Base-by-base conservation (phyloP, 2,329 filamentous ascomycete genomes). In the Metarhizium robertsii region DNA sequence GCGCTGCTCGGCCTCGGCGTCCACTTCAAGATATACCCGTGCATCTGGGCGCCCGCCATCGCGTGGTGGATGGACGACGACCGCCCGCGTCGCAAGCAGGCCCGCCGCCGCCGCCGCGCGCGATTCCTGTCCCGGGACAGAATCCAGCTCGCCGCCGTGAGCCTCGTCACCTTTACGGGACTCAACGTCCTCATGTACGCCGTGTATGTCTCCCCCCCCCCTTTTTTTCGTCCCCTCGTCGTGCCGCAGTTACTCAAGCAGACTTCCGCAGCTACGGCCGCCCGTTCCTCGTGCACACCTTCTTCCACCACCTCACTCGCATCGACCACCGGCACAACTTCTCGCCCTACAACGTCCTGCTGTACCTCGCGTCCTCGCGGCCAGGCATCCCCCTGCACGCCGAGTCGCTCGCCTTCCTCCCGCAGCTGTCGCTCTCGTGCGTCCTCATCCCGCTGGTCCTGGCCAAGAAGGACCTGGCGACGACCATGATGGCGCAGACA, bases 241-340 rank as follows among this genome's bases (percentile, higher is more conserved):
- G 13, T 16, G n/a, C n/a, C 38, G 1, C 18, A 13, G 29, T 8
- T 20, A 32, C 57, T 60, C 25, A 25, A 60, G 62, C 57, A 52
- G 38, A 5, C n/a, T 8, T 8, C 14, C 30, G 13, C 62, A 88
- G 84, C 53, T 95, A 97, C 67, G 90, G 88, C 47, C 73, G 73
- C 58, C 85, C 88, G 0, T 99, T 97, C 73, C 70, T 97, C 34
- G 79, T 88, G 57, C 91, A 99, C 70, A 97, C 91, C 43, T 99
- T 87, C 73, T 79, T 96, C 57, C 92, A 99, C 73, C 94, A 99
- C 70, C 77, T 97, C 58, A 91, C 87, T 4, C 87, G 94, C 57
- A 87, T 96, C 69, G 94, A 99, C 69, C 94, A 99, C 72, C 87
- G 94, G 14, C 94, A 99, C 75, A 99, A 99, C 74, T 99, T 99